Percentiles rank a stretch among this genome's conserved stretches.
Conservation (phyloP, 495 filamentous ascomycete species). For the Gamarada debralockiae region DNA sequence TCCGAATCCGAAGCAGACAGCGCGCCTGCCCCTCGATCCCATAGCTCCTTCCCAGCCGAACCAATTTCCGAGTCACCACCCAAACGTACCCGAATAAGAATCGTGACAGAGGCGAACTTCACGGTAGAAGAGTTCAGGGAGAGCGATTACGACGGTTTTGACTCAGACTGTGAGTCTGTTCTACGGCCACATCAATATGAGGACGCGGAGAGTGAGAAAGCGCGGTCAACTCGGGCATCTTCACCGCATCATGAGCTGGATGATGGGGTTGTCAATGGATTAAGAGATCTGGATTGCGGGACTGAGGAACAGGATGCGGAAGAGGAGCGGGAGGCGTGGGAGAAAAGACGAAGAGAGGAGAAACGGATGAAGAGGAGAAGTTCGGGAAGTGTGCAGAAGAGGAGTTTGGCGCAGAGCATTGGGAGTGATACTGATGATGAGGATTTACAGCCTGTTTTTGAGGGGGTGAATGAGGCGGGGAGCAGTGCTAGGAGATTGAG, state of each 20-base stretch:
- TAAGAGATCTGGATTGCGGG: constrained; percentile 14
- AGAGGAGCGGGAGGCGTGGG: constrained; percentile 12
- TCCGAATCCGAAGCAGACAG: constrained; percentile 4
- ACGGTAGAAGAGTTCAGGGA: constrained; percentile 23
- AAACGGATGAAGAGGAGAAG: constrained; percentile 42
- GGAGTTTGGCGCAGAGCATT: constrained; percentile 47
- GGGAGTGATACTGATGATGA: constrained; percentile 50
- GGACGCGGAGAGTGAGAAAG: constrained; percentile 23
- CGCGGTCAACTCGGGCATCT: constrained; percentile 7
- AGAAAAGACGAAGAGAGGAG: constrained; percentile 7
- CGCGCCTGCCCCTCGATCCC: constrained; percentile 14
- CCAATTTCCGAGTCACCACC: constrained; percentile 1
- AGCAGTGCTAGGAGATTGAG: constrained; percentile 42
- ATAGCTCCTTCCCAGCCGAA: constrained; percentile 12
- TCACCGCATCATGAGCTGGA: constrained; percentile 11
- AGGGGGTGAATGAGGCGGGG: constrained; percentile 32
- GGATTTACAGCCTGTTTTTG: constrained; percentile 39
- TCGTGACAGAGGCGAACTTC: constrained; percentile 20
- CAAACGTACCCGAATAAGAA: background rate
- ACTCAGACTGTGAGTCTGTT: constrained; percentile 19
- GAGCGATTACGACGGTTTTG: constrained; percentile 19
- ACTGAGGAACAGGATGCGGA: constrained; percentile 2
- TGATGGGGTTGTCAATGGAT: constrained; percentile 1
- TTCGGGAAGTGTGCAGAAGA: constrained; percentile 49
- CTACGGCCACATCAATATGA: constrained; percentile 23